Evolutionary conservation across 164 flowering plant species (phyloP), one percentile per base, ranked within the genome.

Genomic region (Annona squamosa): DNA sequence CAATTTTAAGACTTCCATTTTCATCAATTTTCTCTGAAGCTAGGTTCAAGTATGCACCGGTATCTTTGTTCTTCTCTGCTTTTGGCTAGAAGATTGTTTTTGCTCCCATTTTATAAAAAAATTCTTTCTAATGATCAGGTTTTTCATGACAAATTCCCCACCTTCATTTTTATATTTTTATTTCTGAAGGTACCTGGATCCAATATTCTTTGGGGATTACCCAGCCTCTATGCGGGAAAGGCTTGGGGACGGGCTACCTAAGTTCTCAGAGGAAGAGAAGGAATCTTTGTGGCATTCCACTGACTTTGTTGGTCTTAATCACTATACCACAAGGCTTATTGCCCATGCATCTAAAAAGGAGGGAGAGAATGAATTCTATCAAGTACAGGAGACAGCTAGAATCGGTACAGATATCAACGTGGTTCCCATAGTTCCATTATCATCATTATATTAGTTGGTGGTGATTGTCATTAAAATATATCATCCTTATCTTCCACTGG

Each of bases 241-340:
- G 77, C 78, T 92, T 69, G 93, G 92, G 67, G 87, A 87, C 69
- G 78, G 72, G 63, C 97, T 94, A 79, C 98, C 98, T 7, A 82
- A 73, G 56, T 92, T 94, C 77, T 79, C 91, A 5, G 80, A 80
- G 48, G 89, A 91, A 77, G 95, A 94, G 1, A 86, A 75, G 74
- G 85, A 85, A 67, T 76, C 88, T 69, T 81, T 94, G 43, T 76
- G 59, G 78, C 84, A 83, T 71, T 80, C 90, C 2, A 45, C 85
- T 5, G 98, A 94, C 75, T 94, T 92, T 79, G 65, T 94, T 68
- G 98, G 98, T 78, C 78, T 94, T 48, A 92, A 94, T 81, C 98
- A 94, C 76, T 94, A 94, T 69, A 94, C 98, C 1, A 72, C 97
- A 71, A 86, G 97, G 75, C 88, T 84, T 71, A 86, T 94, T 75